Evolutionary conservation across 73 alveolate species (phyloP), one percentile per base, ranked within the genome.

Genomic region (Diophrys appendiculata): DNA sequence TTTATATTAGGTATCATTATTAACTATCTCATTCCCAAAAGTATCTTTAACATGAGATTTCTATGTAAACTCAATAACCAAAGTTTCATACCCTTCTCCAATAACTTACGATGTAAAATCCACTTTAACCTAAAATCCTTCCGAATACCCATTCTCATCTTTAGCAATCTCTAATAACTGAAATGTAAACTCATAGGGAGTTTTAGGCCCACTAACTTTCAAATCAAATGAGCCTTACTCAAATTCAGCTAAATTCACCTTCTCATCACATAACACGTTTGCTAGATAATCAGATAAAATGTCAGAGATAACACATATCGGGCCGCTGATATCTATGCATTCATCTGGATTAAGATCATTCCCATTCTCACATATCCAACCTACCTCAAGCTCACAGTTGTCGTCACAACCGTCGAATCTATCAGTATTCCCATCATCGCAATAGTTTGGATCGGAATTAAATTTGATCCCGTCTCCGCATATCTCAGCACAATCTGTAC

Each of bases 391-490:
- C 5, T 5, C 32, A 26, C 72, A 60, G 13, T 3, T 11, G 14
- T 26, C 32, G 28, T 60, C 72, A 23, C 72, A 60, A 3, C 72
- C 72, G n/a, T 60, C 72, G 2, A 14, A 2, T 3, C n/a, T 60
- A 2, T 11, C 72, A 3, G 5, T 5, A 26, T 60, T 60, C 13
- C 72, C 72, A 60, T 60, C 72, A 26, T 60, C 72, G n/a, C 72
- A 60, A 26, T 60, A 60, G 22, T 11, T 52, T 14, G 33, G 27
- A 14, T 23, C 13, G 5, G 72, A 5, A 60, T 60, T 60, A 26
- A 60, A 60, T n/a, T 28, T 60, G 5, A 23, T 60, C 27, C 72
- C 72, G 32, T 60, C 72, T 23, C 72, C 72, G n/a, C 72, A 60
- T 14, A 60, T 60, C 32, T 60, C 72, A 11, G 13, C 32, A 26